Evolutionary conservation across 2,329 filamentous ascomycete genomes (phyloP).

Genomic region (Chrysoporthe puriensis): DNA sequence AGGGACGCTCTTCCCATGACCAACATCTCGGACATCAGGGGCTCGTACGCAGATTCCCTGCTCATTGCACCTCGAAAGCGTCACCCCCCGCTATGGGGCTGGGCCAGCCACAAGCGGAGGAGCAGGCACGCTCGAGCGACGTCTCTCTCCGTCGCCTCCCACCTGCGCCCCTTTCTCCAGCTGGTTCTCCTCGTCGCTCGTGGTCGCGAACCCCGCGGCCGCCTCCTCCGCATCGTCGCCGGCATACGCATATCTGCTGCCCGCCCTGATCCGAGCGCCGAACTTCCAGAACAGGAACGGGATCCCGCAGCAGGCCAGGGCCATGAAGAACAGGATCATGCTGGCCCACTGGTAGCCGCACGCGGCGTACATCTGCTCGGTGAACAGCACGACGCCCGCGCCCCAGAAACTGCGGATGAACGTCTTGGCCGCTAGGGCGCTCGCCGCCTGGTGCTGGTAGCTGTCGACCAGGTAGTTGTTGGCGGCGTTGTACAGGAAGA

Average conservation of each 20-base stretch:
- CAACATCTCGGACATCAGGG: background rate
- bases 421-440: slow-evolving; percentile 80
- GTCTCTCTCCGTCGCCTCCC: background rate
- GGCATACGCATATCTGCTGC: slow-evolving; percentile 75
- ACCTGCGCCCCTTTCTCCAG: background rate
- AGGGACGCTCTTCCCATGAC: background rate
- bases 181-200: slow-evolving; percentile 5
- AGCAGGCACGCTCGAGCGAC: background rate
- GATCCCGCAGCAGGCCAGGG: slow-evolving; percentile 77
- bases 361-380: slow-evolving; percentile 76
- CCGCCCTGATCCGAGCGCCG: slow-evolving; percentile 70
- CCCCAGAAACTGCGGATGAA: slow-evolving; percentile 82
- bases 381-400: slow-evolving; percentile 77
- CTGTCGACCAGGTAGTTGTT: slow-evolving; percentile 73
- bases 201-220: background rate
- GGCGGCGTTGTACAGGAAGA: slow-evolving; percentile 80
- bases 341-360: slow-evolving; percentile 79
- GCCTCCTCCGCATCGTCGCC: slow-evolving; percentile 53
- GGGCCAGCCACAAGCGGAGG: slow-evolving; percentile 2
- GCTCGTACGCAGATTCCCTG: background rate
- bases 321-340: slow-evolving; percentile 72
- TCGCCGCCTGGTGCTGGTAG: slow-evolving; percentile 74
- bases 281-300: slow-evolving; percentile 82
- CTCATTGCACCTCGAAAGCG: background rate
- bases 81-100: background rate